Base-by-base conservation (phyloP, 805 yeast genomes). In the Cyberlindnera suaveolens region DNA sequence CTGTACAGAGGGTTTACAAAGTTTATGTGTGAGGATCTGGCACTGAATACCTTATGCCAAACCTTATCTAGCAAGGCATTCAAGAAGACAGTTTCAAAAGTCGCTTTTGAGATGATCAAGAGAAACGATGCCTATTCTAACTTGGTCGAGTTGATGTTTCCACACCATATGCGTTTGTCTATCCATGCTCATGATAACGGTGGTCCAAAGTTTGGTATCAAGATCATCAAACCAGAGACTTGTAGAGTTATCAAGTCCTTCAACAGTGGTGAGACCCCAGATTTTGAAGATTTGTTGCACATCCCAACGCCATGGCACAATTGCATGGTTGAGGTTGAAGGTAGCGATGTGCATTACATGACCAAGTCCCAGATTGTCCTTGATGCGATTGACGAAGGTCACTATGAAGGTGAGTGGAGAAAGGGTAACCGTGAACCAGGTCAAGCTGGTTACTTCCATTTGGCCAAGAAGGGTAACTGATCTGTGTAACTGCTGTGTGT, bases 271-370 rank as follows among this genome's bases (percentile, higher is more conserved):
- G 62, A 54, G 15, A 73, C 71, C 39, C 81, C 77, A 2, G 54
- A 54, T 23, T 70, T 63, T 53, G 77, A 73, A 36, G 82, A 75
- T 49, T 62, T 74, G 49, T 66, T 78, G 44, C 84, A 78, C 56
- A 77, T 78, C 45, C 83, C 84, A 39, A 78, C 83, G 0, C 83
- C 84, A 38, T 78, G 83, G 83, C 84, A 78, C 58, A 78, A 78
- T 50, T 64, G 76, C 41, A 69, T 78, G 13, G 72, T 74, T 20
- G 62, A 64, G 40, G 57, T 72, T 42, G 67, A 65, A 38, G 70
- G 67, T 29, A 58, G 58, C 31, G 56, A 61, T 7, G 47, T 45
- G 17, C 59, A 44, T 43, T 65, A 54, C 44, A 57, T 70, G 48
- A 63, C 70, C 5, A 67, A 65, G 45, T 59, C 71, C 4, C 61